These are phyloP conservation scores for Cladophialophora bantiana DNA, from an alignment of 2,329 filamentous ascomycete species.

Conservation along the genomic window DNA sequence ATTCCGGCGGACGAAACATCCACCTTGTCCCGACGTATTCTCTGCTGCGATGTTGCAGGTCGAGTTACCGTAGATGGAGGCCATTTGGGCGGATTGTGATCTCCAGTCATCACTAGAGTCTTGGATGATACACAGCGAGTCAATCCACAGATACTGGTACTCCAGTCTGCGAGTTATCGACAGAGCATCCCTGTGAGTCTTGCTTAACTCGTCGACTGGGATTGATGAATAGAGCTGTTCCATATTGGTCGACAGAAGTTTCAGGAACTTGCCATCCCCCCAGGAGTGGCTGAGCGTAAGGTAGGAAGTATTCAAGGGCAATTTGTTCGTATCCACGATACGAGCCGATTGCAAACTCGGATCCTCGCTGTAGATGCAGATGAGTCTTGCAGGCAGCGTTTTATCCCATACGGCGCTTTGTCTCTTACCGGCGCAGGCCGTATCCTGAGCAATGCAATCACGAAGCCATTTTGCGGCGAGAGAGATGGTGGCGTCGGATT, in stretches of 20 bases:
- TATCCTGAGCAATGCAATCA: neutral
- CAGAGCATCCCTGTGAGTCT: neutral
- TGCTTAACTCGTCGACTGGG: neutral
- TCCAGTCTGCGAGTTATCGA: neutral
- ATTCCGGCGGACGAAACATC: neutral
- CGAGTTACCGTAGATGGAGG: neutral
- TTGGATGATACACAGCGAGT: constrained; percentile 1
- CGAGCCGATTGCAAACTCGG: neutral
- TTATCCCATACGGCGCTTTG: neutral
- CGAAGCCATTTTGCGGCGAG: neutral
- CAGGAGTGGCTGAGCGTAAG: neutral
- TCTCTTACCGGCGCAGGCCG: neutral
- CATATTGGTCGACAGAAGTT: neutral
- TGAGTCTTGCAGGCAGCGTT: neutral
- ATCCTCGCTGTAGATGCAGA: neutral
- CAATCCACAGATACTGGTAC: neutral
- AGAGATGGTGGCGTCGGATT: neutral
- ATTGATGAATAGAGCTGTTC: neutral
- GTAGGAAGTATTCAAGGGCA: neutral
- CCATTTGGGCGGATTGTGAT: neutral
- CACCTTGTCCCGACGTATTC: neutral
- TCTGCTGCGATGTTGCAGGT: neutral
- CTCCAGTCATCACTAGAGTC: neutral
- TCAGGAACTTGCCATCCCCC: neutral
- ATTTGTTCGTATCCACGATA: neutral